Evolutionary conservation across 2,329 filamentous ascomycete genomes (phyloP), one percentile per base, ranked within the genome.

Genomic region (Cordyceps cicadae): DNA sequence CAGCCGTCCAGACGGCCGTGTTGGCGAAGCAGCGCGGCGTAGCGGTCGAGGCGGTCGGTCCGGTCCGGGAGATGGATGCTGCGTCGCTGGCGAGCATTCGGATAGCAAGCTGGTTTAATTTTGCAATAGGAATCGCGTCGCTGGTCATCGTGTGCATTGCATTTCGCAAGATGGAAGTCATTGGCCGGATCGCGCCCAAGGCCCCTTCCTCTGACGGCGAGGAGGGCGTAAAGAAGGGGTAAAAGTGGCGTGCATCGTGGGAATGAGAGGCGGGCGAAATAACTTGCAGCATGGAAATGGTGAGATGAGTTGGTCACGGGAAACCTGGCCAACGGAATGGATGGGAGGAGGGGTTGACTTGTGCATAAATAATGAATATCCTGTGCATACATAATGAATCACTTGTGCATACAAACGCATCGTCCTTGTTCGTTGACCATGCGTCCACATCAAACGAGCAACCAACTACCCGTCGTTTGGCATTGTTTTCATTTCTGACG

Each of bases 1-100:
- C 86, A 0, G 84, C 85, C 0, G 74, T 88, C 1, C 86, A 89
- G 68, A 84, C 84, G 0, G 80, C 83, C 0, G 80, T 87, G 24
- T 81, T 85, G 72, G 81, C 81, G 0, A 69, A 74, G 3, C 73
- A 75, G 26, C 74, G 79, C 32, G 74, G 74, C 3, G 74, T 79
- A 0, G 53, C 69, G 0, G 75, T 84, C 0, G 68, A 80, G 62
- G 59, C 76, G 2, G 77, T 74, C 0, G 81, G 80, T 0, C 63
- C 74, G 0, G 70, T 81, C 11, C 26, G 66, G 54, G 62, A 68
- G 2, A 76, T 78, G 74, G 81, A 85, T 34, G 62, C 65, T 0
- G 67, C 79, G 0, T 80, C 81, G 1, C 68, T 84, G 6, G 66
- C 67, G 14, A 81, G 81, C 1, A 65, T 85, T 5, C 73, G 80